Evolutionary conservation across 179 eudicot species (phyloP).

Genomic region (Sideroxylon spinosum): DNA sequence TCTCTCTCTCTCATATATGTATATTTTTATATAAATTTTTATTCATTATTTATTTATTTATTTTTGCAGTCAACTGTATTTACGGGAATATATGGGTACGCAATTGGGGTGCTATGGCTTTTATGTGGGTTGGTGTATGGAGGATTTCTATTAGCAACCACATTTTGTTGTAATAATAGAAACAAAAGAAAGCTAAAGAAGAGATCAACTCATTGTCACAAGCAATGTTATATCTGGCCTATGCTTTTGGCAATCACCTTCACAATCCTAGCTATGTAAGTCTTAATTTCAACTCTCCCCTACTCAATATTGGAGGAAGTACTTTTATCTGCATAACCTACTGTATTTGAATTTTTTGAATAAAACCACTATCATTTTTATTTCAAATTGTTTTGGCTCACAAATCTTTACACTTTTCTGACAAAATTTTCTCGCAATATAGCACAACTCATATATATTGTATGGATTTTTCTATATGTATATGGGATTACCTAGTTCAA

Average conservation of each 20-base stretch:
- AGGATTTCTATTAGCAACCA: constrained; percentile 29
- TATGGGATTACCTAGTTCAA: too few relatives aligned
- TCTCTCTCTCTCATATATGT: neutral
- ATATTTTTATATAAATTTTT: neutral
- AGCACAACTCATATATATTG: too few relatives aligned
- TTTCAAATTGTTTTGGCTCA: too few relatives aligned
- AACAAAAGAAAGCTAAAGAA: constrained; percentile 29
- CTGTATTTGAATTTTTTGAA: too few relatives aligned
- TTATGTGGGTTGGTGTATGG: constrained; percentile 45
- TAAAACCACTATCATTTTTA: too few relatives aligned
- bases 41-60: too few relatives aligned
- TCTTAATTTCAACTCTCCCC: neutral
- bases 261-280: constrained; percentile 59
- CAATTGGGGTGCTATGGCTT: constrained; percentile 51
- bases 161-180: constrained; percentile 30
- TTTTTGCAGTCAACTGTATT: constrained; percentile 59
- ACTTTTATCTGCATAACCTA: neutral
- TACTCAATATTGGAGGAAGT: neutral
- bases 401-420: too few relatives aligned
- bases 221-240: constrained; percentile 42
- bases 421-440: too few relatives aligned
- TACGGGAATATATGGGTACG: constrained; percentile 63
- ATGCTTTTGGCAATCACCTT: constrained; percentile 34
- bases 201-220: constrained; percentile 34
- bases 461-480: too few relatives aligned